Conservation (phyloP, 441 rosid genomes). For the Croton setiger region DNA sequence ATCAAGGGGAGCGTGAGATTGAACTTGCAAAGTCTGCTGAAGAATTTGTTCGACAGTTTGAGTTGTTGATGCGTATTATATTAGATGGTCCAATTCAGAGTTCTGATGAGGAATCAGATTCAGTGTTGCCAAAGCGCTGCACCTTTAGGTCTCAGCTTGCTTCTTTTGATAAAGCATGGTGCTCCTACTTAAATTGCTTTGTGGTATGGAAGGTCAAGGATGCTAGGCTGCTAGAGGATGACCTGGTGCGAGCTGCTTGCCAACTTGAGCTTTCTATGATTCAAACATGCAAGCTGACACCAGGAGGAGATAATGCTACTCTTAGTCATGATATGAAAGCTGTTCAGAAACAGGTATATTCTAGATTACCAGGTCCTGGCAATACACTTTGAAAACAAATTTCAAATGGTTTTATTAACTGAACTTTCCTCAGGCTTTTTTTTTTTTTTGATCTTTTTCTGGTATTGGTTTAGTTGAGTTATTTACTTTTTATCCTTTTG, state of each 20-base stretch:
- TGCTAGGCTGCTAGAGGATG: constrained; percentile 81
- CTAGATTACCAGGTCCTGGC: background rate
- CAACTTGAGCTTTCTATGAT: constrained; percentile 99
- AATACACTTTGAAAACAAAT: no score
- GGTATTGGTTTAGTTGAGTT: background rate
- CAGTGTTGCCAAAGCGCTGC: constrained; percentile 39
- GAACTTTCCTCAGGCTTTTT: background rate
- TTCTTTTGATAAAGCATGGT: constrained; percentile 84
- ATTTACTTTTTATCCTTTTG: background rate
- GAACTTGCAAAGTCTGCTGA: constrained; percentile 65
- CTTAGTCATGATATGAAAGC: constrained; percentile 93
- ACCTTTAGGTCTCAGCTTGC: constrained; percentile 78
- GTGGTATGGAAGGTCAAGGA: constrained; percentile 97
- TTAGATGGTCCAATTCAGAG: constrained; percentile 64
- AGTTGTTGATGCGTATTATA: constrained; percentile 64
- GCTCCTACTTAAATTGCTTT: constrained; percentile 72
- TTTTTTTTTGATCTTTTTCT: background rate
- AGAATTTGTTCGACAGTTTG: constrained; percentile 63
- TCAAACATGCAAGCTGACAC: constrained; percentile 70
- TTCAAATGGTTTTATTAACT: no score
- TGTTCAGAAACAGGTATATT: constrained; percentile 49
- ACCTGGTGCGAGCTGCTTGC: constrained; percentile 95
- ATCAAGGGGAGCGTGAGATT: constrained; percentile 79
- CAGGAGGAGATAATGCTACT: constrained; percentile 42
- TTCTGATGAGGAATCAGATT: constrained; percentile 52